Evolutionary conservation across 805 yeast genomes (phyloP), one percentile per base, ranked within the genome.

Genomic region (Yamadazyma scolyti): DNA sequence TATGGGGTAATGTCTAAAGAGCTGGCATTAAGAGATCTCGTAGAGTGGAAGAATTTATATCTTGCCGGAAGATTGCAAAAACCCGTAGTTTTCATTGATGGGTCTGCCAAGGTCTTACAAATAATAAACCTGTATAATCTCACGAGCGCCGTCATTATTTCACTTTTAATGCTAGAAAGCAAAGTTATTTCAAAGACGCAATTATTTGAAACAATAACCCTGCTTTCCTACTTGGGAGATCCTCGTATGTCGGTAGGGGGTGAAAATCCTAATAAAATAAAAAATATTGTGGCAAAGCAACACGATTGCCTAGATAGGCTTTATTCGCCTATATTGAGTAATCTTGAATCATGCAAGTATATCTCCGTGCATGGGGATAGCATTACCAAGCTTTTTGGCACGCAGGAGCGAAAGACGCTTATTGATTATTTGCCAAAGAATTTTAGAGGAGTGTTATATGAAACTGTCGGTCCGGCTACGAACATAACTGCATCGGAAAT

Each of bases 21-120:
- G 14, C 69, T 69, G 7, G 58, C 86, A 13, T 56, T 78, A 22
- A 65, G 65, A 21, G 98, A 93, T 58, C 61, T 93, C 16, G 65
- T 75, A n/a, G 75, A 81, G 33, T 93, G 98, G 98, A 66, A 77
- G 17, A 74, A 88, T 0, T 71, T 93, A 46, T 93, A 93, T 48
- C 50, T 93, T 12, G 94, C 96, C 2, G 98, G 98, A 1, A 68
- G 98, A 40, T 63, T 93, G 36, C 98, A 93, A 47, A 93, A 93
- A 49, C 98, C 98, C 0, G 95, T 90, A 4, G 81, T 83, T 38
- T 44, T 54, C 85, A 17, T 26, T 2, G 26, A 20, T 15, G 27
- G 26, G 7, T 6, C 16, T 1, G 79, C 80, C 36, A 68, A 80
- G 2, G 67, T 74, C 47, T 68, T 84, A 6, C 67, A 75, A 33